A percentile compares a stretch with the other conserved stretches of the same genome.
Conservation (phyloP, 2,329 filamentous ascomycete genomes). For the Epichloe aotearoae region DNA sequence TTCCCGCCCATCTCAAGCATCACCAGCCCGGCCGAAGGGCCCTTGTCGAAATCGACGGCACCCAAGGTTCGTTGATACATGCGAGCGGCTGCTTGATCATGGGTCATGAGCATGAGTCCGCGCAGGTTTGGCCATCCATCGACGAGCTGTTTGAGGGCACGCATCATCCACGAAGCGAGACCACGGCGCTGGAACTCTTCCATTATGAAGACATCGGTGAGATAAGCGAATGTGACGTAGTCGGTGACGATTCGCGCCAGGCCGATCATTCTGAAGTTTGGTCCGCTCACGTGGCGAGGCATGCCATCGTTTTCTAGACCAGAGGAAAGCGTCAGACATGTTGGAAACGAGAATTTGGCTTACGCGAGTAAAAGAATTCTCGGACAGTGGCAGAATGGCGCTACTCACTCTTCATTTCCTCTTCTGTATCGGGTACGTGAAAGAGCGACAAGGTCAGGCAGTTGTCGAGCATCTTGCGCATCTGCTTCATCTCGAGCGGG, state of each 20-base stretch:
- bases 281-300: conserved; percentile 17
- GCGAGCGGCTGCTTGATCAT: conserved; percentile 23
- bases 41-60: conserved; percentile 30
- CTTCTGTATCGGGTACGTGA: conserved; percentile 23
- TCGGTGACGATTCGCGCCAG: conserved; percentile 52
- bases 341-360: neutral
- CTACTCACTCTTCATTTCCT: conserved; percentile 25
- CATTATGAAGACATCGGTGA: conserved; percentile 54
- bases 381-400: conserved; percentile 12
- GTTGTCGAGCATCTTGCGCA: conserved; percentile 40
- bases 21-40: conserved; percentile 24
- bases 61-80: conserved; percentile 37
- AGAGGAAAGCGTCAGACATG: neutral
- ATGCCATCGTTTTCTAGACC: conserved; percentile 18
- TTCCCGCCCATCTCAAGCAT: conserved; percentile 29
- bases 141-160: conserved; percentile 43
- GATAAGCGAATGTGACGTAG: conserved; percentile 52
- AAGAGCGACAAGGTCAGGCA: conserved; percentile 50
- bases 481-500: conserved; percentile 30
- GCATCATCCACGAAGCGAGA: conserved; percentile 52
- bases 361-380: neutral
- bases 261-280: conserved; percentile 24
- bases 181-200: conserved; percentile 46
- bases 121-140: conserved; percentile 46
- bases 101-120: conserved; percentile 42